Conservation (phyloP, 768 basidiomycete genomes). For the Xerocomellus chrysenteron region DNA sequence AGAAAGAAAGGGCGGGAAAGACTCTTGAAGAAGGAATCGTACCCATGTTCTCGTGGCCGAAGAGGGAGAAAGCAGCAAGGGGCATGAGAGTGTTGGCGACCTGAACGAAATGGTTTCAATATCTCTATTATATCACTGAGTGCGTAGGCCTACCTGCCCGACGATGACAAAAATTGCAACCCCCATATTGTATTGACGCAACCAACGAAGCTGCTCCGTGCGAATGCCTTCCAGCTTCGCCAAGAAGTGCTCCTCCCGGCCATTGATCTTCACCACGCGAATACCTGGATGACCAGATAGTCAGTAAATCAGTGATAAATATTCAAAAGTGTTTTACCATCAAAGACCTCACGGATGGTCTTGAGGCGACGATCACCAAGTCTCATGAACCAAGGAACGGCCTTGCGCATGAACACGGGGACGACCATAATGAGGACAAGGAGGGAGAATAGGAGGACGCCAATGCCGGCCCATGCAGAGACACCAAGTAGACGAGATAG, state of each 20-base stretch:
- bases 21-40: slow-evolving; percentile 17
- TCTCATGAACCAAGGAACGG: slow-evolving; percentile 28
- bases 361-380: slow-evolving; percentile 31
- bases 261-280: slow-evolving; percentile 29
- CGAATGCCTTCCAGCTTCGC: slow-evolving; percentile 23
- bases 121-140: not conserved
- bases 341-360: slow-evolving; percentile 28
- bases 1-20: slow-evolving; percentile 33
- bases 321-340: slow-evolving; percentile 14
- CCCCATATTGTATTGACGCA: slow-evolving; percentile 25
- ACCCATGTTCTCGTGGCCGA: slow-evolving; percentile 29
- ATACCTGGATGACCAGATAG: slow-evolving; percentile 12
- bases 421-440: slow-evolving; percentile 30
- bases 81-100: slow-evolving; percentile 31
- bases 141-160: slow-evolving; percentile 17
- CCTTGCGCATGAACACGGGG: slow-evolving; percentile 33
- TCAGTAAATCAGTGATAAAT: not conserved
- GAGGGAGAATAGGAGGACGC: slow-evolving; percentile 24
- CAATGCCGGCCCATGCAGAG: slow-evolving; percentile 31
- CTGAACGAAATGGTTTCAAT: slow-evolving; percentile 11
- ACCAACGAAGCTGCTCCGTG: slow-evolving; percentile 23
- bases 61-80: slow-evolving; percentile 32
- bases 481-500: slow-evolving; percentile 28
- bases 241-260: slow-evolving; percentile 26
- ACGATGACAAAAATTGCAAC: slow-evolving; percentile 26